Evolutionary conservation across 352 stramenopile genomes (phyloP).

Genomic region (Pythium scleroteichum): DNA sequence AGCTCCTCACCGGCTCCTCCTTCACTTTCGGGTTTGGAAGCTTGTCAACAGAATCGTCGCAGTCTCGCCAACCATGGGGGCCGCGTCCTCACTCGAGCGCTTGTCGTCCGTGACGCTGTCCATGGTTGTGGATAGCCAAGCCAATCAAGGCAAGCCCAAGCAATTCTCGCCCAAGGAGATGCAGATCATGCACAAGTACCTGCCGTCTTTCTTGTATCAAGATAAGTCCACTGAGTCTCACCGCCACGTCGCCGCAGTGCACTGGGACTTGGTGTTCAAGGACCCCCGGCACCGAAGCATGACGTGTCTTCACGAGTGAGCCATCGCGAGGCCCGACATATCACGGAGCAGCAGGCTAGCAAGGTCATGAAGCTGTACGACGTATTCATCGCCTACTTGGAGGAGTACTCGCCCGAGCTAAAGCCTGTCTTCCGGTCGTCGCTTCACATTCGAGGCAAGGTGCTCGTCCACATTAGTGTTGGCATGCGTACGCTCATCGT

Average conservation of each 20-base stretch:
- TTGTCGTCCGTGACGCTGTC: neutral
- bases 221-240: slow-evolving; percentile 47
- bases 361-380: slow-evolving; percentile 44
- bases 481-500: slow-evolving; percentile 51
- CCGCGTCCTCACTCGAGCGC: too few relatives aligned
- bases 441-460: slow-evolving; percentile 44
- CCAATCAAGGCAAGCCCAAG: slow-evolving; percentile 1
- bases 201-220: slow-evolving; percentile 40
- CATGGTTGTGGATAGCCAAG: neutral
- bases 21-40: too few relatives aligned
- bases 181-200: slow-evolving; percentile 40
- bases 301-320: neutral
- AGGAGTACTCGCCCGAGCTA: slow-evolving; percentile 46
- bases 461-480: slow-evolving; percentile 55
- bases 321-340: neutral
- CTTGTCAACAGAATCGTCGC: too few relatives aligned
- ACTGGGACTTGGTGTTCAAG: slow-evolving; percentile 50
- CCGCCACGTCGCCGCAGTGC: slow-evolving; percentile 34
- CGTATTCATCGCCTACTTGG: slow-evolving; percentile 52
- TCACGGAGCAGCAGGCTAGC: slow-evolving; percentile 21
- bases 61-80: too few relatives aligned
- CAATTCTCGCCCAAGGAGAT: slow-evolving; percentile 26
- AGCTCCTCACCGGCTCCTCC: too few relatives aligned
- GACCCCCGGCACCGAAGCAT: slow-evolving; percentile 2
- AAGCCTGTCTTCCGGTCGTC: slow-evolving; percentile 55